Evolutionary conservation across 352 stramenopile species (phyloP), one percentile per base, ranked within the genome.

Genomic region (Globisporangium polare): DNA sequence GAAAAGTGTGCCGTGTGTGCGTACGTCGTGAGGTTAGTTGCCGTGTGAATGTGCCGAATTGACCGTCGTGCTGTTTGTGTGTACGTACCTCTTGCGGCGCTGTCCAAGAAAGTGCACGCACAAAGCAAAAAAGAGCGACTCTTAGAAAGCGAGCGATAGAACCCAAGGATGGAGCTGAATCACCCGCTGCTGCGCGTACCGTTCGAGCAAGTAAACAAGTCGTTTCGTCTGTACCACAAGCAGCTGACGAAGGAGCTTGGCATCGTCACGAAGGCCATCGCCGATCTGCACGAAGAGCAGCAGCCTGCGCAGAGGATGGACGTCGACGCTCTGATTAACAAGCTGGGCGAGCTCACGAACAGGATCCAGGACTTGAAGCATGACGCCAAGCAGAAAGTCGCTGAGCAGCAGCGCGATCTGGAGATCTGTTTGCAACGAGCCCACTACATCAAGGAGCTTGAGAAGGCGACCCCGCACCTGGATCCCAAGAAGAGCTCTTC

Each of bases 201-300:
- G 33, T 90, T 92, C 52, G 85, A 94, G 64, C 71, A 79, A 47
- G 78, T 73, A 39, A 92, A 86, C 73, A 86, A 80, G 67, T 81
- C 55, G 29, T 94, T 94, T 52, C 85, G 85, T 0, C 67, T 92
- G 39, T 90, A 90, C 41, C 79, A 94, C 62, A 92, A 91, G 66
- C 77, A 94, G 53, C 65, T 94, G 35, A 86, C 77, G 29, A 76
- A 78, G 42, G 83, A 94, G 65, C 43, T 94, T 13, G 67, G 68
- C 27, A 61, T 67, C 35, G 64, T 84, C n/a, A 70, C 69, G 20
- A 71, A 77, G 53, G 63, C 74, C 37, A 78, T 91, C 33, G 55
- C 84, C 17, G 71, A 71, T 20, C 52, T 94, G 49, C 68, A 80
- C 42, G 63, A 77, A 26, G 73, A 77, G 29, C 82, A 92, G 62